Evolutionary conservation across 2,329 filamentous ascomycete species (phyloP).

Genomic region (Talaromyces sp.): DNA sequence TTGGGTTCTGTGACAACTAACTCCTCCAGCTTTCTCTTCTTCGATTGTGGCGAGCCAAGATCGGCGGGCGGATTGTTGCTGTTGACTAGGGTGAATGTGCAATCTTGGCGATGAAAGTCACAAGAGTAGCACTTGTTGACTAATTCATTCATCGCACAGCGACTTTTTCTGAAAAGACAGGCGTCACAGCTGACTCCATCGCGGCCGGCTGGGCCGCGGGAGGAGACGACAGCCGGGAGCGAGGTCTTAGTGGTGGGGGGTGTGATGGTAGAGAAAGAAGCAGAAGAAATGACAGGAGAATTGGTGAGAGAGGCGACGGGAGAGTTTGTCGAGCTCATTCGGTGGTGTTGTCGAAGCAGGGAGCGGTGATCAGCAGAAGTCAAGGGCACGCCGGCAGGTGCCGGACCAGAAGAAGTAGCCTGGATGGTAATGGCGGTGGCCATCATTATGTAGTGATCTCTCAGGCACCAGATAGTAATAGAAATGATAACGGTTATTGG

Average conservation of each 20-base stretch:
- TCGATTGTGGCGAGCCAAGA: constrained; percentile 22
- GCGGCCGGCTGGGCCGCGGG: constrained; percentile 25
- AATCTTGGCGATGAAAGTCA: constrained; percentile 42
- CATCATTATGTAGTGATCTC: constrained; percentile 19
- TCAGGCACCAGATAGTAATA: background rate
- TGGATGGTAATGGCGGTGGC: constrained; percentile 38
- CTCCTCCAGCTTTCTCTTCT: constrained; percentile 39
- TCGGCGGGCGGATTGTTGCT: constrained; percentile 14
- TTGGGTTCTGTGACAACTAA: constrained; percentile 23
- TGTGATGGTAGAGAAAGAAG: constrained; percentile 18
- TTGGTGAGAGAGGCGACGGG: constrained; percentile 20
- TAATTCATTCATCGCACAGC: constrained; percentile 41
- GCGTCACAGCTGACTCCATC: constrained; percentile 40
- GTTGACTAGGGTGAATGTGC: constrained; percentile 33
- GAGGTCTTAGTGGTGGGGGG: constrained; percentile 14
- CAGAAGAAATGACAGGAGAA: constrained; percentile 16
- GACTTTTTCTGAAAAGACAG: constrained; percentile 38
- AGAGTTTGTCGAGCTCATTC: constrained; percentile 21
- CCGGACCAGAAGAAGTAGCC: constrained; percentile 25
- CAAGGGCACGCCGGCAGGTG: constrained; percentile 22
- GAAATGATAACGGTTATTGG: constrained; percentile 4
- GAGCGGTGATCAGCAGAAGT: constrained; percentile 22
- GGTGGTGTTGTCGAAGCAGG: constrained; percentile 15
- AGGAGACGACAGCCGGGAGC: constrained; percentile 17
- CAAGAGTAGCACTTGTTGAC: constrained; percentile 42